A percentile compares a stretch with the other conserved stretches of the same genome.
Conservation (phyloP, 257 asterid genomes). For the Eustoma russellianum region DNA sequence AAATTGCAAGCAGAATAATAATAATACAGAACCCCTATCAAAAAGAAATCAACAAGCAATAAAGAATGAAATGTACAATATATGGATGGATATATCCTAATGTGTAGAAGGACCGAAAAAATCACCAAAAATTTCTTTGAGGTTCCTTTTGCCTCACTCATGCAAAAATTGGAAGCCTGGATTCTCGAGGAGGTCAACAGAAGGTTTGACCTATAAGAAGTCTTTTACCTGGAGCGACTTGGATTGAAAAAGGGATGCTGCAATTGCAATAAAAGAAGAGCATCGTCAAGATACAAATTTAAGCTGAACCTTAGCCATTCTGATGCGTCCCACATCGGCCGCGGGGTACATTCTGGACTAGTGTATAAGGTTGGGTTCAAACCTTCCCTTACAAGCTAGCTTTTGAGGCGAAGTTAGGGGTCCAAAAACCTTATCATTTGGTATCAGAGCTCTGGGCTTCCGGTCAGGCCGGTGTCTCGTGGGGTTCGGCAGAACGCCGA, state of each 20-base stretch:
- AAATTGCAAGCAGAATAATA: conserved; percentile 11
- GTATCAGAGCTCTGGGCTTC: too few species aligned
- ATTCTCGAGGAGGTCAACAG: conserved; percentile 57
- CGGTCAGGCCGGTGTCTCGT: too few species aligned
- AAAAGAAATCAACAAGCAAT: conserved; percentile 7
- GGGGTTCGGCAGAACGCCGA: too few species aligned
- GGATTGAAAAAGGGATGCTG: conserved; percentile 95
- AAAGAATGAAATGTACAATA: conserved; percentile 47
- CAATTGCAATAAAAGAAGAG: conserved; percentile 4
- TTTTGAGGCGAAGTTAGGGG: too few species aligned
- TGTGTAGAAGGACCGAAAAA: conserved; percentile 5
- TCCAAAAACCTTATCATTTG: too few species aligned
- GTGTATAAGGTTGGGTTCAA: too few species aligned
- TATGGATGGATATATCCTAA: conserved; percentile 4
- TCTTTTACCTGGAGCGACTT: conserved; percentile 66
- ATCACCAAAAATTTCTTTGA: conserved; percentile 5
- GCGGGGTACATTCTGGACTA: too few species aligned
- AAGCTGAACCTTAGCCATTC: too few species aligned
- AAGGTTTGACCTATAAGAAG: conserved; percentile 77
- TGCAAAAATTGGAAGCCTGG: conserved; percentile 83
- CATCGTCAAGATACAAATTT: not conserved
- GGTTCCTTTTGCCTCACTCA: conserved; percentile 39
- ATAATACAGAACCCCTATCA: conserved; percentile 23
- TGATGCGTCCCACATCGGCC: too few species aligned
- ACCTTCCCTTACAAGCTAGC: too few species aligned